Evolutionary conservation across 139 green algal genomes (phyloP).

Genomic region (Coccomyxa sp.): DNA sequence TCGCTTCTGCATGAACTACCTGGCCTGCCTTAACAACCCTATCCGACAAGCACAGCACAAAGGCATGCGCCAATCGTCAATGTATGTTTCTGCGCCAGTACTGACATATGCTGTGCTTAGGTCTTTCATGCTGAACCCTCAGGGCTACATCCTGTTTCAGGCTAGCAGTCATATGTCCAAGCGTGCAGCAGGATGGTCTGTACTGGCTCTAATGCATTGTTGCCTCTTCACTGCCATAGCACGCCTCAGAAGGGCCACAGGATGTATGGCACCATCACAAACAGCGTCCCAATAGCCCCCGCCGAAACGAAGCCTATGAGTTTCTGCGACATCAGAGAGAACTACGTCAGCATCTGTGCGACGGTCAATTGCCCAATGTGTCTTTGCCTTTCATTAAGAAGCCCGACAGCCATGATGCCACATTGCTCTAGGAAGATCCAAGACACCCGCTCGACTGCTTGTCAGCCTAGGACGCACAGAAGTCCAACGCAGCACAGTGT

Average conservation of each 20-base stretch:
- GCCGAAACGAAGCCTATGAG: slow-evolving; percentile 1
- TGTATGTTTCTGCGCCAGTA: too few relatives aligned
- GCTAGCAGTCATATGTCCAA: neutral
- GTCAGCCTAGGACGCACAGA: too few relatives aligned
- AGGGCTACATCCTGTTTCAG: neutral
- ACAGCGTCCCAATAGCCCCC: slow-evolving; percentile 5
- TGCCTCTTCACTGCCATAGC: too few relatives aligned
- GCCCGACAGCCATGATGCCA: neutral
- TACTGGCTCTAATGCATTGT: neutral
- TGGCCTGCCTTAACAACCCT: too few relatives aligned
- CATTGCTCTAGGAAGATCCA: neutral
- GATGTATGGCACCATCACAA: slow-evolving; percentile 39
- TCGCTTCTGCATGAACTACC: too few relatives aligned
- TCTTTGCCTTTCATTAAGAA: neutral
- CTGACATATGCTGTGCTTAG: too few relatives aligned
- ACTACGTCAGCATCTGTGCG: neutral
- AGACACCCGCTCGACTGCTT: too few relatives aligned
- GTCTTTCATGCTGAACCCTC: neutral
- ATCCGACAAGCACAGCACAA: too few relatives aligned
- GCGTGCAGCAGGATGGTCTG: neutral
- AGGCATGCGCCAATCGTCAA: too few relatives aligned
- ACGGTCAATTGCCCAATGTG: neutral
- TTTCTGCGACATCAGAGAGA: slow-evolving; percentile 5
- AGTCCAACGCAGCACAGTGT: neutral
- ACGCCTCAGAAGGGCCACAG: neutral